These are phyloP conservation scores for Quercus dentata DNA, from an alignment of 306 rosid genomes.

Conservation along the genomic window DNA sequence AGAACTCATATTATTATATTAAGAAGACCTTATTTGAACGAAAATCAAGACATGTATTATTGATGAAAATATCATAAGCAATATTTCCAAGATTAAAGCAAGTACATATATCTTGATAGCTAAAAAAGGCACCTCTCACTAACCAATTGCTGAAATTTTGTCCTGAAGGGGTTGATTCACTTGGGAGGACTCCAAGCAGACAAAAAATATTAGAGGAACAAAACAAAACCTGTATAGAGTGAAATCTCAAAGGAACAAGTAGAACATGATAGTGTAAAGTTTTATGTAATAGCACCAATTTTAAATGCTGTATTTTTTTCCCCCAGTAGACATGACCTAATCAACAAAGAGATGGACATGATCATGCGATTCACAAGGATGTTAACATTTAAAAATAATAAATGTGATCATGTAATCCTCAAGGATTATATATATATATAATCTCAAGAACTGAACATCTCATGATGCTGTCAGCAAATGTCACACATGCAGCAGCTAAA, in stretches of 20 bases:
- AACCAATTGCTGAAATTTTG: slow-evolving; percentile 74
- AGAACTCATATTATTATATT: no score
- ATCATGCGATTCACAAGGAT: background rate
- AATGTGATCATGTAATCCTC: no score
- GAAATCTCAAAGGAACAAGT: background rate
- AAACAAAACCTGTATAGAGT: slow-evolving; percentile 67
- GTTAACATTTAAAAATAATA: background rate
- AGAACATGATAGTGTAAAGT: background rate
- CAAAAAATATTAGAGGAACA: slow-evolving; percentile 56
- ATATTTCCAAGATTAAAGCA: background rate
- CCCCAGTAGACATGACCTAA: background rate
- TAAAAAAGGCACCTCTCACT: slow-evolving; percentile 32
- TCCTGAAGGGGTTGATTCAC: slow-evolving; percentile 51
- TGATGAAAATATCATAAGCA: no score
- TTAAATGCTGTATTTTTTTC: background rate
- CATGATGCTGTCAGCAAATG: background rate
- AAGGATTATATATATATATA: background rate
- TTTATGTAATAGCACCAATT: slow-evolving; percentile 1
- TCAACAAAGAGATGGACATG: background rate
- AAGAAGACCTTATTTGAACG: no score
- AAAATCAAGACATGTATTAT: no score
- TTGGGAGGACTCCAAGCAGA: slow-evolving; percentile 35
- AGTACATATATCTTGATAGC: background rate
- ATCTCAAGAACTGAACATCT: no score
- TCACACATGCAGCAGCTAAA: slow-evolving; percentile 13